Percentiles rank a stretch among this genome's conserved stretches.
These are phyloP conservation scores for Tetrapisispora taiwanensis DNA, from an alignment of 805 yeast species.

Conservation along the genomic window DNA sequence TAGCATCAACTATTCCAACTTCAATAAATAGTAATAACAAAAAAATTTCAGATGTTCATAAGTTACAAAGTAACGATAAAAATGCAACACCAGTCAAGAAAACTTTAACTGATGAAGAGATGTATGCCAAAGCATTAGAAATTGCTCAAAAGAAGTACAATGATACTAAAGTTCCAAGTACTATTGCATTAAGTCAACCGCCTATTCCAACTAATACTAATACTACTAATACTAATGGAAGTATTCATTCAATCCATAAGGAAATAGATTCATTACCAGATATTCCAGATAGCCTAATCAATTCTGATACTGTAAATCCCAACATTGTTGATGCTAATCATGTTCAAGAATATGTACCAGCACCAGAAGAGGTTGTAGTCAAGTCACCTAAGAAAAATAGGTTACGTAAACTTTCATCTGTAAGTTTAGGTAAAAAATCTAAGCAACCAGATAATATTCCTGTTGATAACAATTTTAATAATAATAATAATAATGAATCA, in stretches of 20 bases:
- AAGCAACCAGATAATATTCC: neutral
- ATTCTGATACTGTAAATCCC: neutral
- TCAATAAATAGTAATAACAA: neutral
- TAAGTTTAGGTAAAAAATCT: constrained; percentile 1
- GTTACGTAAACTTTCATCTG: constrained; percentile 2
- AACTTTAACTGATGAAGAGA: constrained; percentile 35
- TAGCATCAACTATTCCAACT: neutral
- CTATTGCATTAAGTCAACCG: neutral
- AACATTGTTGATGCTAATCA: neutral
- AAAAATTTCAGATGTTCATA: neutral
- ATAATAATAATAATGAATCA: constrained; percentile 1
- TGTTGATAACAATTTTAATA: neutral
- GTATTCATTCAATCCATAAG: neutral
- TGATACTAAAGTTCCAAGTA: constrained; percentile 6
- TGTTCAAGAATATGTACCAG: neutral
- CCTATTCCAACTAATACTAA: neutral
- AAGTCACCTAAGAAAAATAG: neutral
- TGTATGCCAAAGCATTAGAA: constrained; percentile 47
- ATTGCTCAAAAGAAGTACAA: constrained; percentile 40
- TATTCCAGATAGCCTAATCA: neutral
- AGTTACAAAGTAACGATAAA: neutral
- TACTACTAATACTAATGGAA: neutral
- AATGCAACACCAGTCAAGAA: neutral
- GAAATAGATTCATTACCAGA: neutral
- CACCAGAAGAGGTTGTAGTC: neutral